phyloP scores from a whole-genome alignment of 2,329 filamentous ascomycete genomes.

The Ophiostoma australiae region DNA sequence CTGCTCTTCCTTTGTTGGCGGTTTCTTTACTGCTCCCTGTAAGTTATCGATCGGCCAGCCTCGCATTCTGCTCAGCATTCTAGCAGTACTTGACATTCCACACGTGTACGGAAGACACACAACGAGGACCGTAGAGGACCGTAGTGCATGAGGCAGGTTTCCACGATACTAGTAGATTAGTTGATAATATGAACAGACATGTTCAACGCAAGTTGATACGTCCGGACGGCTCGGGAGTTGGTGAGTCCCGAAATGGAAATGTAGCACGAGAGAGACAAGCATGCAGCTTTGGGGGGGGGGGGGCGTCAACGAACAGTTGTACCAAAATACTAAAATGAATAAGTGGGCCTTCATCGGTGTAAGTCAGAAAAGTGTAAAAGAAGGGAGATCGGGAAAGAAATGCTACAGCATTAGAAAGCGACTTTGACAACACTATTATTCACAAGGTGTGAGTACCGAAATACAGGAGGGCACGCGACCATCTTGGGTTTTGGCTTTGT shows the following conservation, averaged over 20 bases:
- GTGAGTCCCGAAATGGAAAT: background rate
- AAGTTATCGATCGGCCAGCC: background rate
- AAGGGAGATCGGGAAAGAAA: too few species aligned
- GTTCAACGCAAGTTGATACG: background rate
- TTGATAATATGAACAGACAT: background rate
- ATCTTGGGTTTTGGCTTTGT: background rate
- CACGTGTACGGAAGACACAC: background rate
- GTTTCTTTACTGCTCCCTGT: background rate
- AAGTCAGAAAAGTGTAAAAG: background rate
- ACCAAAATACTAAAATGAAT: background rate
- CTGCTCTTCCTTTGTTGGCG: background rate
- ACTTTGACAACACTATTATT: background rate
- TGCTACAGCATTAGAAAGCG: background rate
- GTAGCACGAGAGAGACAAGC: too few species aligned
- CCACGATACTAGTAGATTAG: background rate
- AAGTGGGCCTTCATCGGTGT: background rate
- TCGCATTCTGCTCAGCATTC: background rate
- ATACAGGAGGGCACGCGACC: background rate
- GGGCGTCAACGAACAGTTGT: background rate
- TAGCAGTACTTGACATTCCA: background rate
- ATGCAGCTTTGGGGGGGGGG: too few species aligned
- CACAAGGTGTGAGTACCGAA: background rate
- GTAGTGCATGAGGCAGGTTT: background rate
- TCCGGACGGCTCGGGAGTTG: constrained; percentile 7
- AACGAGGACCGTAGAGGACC: background rate